Percentiles rank a stretch among this genome's conserved stretches.
Conservation (phyloP, 306 rosid genomes). For the Lupinus albus region DNA sequence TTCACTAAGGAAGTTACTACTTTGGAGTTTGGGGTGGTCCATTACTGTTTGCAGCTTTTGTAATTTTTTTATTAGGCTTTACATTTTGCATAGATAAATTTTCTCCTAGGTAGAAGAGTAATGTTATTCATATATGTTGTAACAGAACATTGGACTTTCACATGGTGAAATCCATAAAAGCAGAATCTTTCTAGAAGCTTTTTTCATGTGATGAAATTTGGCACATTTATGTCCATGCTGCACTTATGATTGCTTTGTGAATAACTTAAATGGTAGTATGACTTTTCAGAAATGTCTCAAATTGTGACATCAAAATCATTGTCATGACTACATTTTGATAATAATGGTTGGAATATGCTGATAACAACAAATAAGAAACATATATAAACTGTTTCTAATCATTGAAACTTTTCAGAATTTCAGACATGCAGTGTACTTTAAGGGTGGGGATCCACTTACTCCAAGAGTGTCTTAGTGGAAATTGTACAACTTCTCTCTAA, state of each 20-base stretch:
- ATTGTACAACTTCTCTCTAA: no score
- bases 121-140: not conserved
- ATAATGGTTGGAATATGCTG: no score
- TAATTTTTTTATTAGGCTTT: conserved; percentile 34
- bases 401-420: no score
- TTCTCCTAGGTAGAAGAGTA: conserved; percentile 40
- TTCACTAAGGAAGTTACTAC: conserved; percentile 37
- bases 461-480: no score
- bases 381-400: no score
- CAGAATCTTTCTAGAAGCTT: conserved; percentile 8
- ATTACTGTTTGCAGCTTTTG: conserved; percentile 42
- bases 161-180: conserved; percentile 24
- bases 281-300: conserved; percentile 1
- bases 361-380: no score
- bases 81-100: conserved; percentile 36
- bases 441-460: no score
- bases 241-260: conserved; percentile 4
- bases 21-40: conserved; percentile 37
- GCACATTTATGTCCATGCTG: conserved; percentile 8
- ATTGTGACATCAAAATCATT: not conserved
- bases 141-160: conserved; percentile 32
- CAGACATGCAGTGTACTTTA: no score
- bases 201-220: conserved; percentile 10
- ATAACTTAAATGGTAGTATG: conserved; percentile 4
- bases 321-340: conserved; percentile 2